A percentile compares a stretch with the other conserved stretches of the same genome.
Evolutionary conservation across 2,329 filamentous ascomycete species (phyloP).

Genomic region (Claviceps maximensis): DNA sequence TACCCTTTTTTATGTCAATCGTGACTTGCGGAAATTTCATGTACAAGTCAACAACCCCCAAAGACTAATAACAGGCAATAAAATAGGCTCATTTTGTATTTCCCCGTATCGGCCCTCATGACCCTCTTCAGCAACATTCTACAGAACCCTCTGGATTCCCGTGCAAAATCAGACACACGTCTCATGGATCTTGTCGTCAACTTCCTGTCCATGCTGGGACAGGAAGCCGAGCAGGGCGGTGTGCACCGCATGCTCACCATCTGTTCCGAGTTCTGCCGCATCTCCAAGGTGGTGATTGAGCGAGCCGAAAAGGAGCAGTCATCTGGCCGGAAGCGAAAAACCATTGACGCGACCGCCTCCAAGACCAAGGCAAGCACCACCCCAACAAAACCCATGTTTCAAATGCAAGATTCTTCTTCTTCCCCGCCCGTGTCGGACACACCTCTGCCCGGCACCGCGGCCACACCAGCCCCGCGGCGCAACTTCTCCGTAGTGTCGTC

Average conservation of each 20-base stretch:
- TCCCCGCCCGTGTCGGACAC: constrained; percentile 1
- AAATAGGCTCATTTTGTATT: constrained; percentile 76
- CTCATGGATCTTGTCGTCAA: constrained; percentile 88
- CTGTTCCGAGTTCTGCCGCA: constrained; percentile 92
- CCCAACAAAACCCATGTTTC: constrained; percentile 1
- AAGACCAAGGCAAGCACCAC: constrained; percentile 8
- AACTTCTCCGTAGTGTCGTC: constrained; percentile 2
- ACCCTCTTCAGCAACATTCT: constrained; percentile 93
- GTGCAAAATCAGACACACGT: constrained; percentile 76
- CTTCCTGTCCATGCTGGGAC: constrained; percentile 79
- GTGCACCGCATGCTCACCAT: constrained; percentile 89
- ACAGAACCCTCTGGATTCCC: constrained; percentile 82
- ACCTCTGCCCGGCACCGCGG: constrained; percentile 2
- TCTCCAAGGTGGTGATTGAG: constrained; percentile 80
- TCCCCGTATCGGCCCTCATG: constrained; percentile 87
- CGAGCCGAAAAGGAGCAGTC: constrained; percentile 78
- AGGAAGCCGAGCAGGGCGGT: constrained; percentile 78
- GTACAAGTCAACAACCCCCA: too few relatives aligned
- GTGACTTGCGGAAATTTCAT: too few relatives aligned
- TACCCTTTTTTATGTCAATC: too few relatives aligned
- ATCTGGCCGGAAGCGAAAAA: constrained; percentile 71
- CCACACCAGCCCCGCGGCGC: constrained; percentile 2
- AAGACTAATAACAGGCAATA: neutral
- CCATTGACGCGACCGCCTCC: neutral
- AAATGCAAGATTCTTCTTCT: neutral